Evolutionary conservation across 352 stramenopile genomes (phyloP), one percentile per base, ranked within the genome.

Genomic region (Phytophthora cactorum): DNA sequence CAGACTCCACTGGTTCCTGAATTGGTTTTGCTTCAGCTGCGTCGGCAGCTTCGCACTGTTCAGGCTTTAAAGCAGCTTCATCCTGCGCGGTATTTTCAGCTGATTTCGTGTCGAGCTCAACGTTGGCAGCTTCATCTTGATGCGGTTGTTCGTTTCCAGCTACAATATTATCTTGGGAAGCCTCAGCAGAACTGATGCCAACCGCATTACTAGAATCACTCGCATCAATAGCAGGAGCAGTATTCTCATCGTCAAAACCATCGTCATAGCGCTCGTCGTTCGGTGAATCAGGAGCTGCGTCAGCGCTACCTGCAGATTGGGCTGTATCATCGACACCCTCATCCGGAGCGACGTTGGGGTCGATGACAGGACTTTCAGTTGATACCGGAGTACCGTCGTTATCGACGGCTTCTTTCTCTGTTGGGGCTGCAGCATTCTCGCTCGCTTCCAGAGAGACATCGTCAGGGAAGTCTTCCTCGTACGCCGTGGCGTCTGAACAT

Each of bases 191-290:
- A 56, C 10, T 52, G 38, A 4, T n/a, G 10, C 34, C 65, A 64
- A 31, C 28, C 4, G 22, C 43, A 15, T 46, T 57, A 22, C 14
- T 17, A 52, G n/a, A 31, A 54, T 32, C 50, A 43, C 4, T 59
- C 4, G 29, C 25, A 46, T 59, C 36, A 52, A 43, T 22, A 36
- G 5, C 10, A 47, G 32, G 12, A 51, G 51, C 1, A 9, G 28
- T 25, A 9, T 67, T 66, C 29, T 81, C 73, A 27, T 76, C 41
- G 8, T 81, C 73, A 68, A 78, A 75, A 3, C 63, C 76, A 44
- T 77, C 73, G 14, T 70, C 61, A 17, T 74, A 68, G 4, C 50
- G 6, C 10, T 70, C 52, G 17, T 77, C 67, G 7, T 49, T 70
- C n/a, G 46, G 34, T 36, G 50, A 22, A 39, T 55, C 39, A 34